Base-by-base conservation (phyloP, 441 rosid species). In the Gossypium gossypioides region DNA sequence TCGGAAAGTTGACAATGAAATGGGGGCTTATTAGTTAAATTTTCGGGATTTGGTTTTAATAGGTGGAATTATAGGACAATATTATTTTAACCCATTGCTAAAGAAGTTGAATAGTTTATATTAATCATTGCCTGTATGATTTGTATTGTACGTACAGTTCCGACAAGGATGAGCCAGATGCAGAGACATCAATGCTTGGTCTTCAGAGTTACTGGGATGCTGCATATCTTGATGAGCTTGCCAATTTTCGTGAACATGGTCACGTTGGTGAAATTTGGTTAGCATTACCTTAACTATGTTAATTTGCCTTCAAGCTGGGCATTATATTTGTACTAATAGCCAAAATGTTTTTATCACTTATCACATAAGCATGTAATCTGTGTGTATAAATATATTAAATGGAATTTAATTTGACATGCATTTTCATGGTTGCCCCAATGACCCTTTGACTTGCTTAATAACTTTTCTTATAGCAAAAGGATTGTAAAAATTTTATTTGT, bases 201-300 rank as follows among this genome's bases (percentile, higher is more conserved):
- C 91, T 84, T 58, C 98, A 88, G 75, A 91, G 92, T 85, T 90
- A 94, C 64, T 94, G 98, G 98, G 86, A 94, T 81, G 77, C 93
- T 66, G 96, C 98, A 3, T 94, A 91, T 77, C 90, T 96, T 0
- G 96, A 88, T 72, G 98, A 91, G 86, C 82, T 94, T 75, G 72
- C 89, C 5, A 93, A 90, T 73, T 93, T 91, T 73, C 82, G 84
- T 73, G 96, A 90, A 79, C 98, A 91, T 78, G 98, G 98, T 51
- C 98, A 89, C 77, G 70, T 84, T n/a, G 98, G 98, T 58, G 98
- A 94, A 91, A 89, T 91, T 79, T 94, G 98, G 98, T 94, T 75
- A 77, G 58, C 3, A 4, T 70, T 25, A 42, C 12, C 4, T 46
- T 42, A 0, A 55, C 54, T 42, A 10, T 50, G 24, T 58, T 18